phyloP scores from a whole-genome alignment of 331 rosid genomes.

The Saraca asoca region DNA sequence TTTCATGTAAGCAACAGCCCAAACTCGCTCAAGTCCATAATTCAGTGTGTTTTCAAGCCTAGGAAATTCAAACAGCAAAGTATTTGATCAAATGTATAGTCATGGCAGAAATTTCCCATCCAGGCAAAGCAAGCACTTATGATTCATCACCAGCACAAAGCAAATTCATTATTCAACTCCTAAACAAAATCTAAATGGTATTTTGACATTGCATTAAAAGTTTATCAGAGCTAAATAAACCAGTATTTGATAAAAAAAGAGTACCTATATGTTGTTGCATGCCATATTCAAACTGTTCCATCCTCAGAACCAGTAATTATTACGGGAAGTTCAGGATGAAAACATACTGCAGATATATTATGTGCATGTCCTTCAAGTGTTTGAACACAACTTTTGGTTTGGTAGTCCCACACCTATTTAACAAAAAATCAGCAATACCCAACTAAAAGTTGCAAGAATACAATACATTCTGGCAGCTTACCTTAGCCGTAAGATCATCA shows the following conservation, averaged over 20 bases:
- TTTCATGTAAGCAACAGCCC: constrained; percentile 77
- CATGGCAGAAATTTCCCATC: too few species aligned
- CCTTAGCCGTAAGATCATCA: constrained; percentile 99
- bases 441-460: not conserved
- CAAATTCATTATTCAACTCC: too few species aligned
- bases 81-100: too few species aligned
- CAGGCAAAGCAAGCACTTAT: too few species aligned
- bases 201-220: too few species aligned
- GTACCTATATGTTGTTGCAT: constrained; percentile 92
- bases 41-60: constrained; percentile 78
- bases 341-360: constrained; percentile 99
- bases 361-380: constrained; percentile 98
- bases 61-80: too few species aligned
- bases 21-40: constrained; percentile 75
- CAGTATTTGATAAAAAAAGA: not conserved
- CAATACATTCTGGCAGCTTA: constrained; percentile 4
- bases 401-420: constrained; percentile 97
- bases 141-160: too few species aligned
- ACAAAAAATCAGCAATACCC: not conserved
- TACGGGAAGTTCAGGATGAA: constrained; percentile 99
- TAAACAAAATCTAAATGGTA: too few species aligned
- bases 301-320: constrained; percentile 98
- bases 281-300: constrained; percentile 99
- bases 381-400: constrained; percentile 99
- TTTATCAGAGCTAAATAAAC: too few species aligned